Base-by-base conservation (phyloP, 495 filamentous ascomycete genomes). In the Apiosordaria backusii region DNA sequence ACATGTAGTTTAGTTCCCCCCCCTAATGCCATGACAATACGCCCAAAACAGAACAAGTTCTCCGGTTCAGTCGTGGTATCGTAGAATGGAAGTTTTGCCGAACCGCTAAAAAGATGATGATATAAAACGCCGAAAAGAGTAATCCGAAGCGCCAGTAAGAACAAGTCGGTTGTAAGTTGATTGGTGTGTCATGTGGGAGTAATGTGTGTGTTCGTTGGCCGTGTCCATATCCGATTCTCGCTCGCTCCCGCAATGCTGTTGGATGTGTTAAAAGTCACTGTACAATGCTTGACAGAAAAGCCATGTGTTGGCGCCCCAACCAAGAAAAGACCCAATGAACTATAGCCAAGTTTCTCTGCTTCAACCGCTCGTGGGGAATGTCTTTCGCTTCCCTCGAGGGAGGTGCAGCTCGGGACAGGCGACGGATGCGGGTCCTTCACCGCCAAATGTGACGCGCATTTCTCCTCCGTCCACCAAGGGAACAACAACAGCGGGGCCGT, bases 371-470 rank as follows among this genome's bases (percentile, higher is more conserved):
- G 21, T 23, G 13, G 62, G 59, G 21, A 52, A 18, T 7, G 25
- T 61, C 63, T 65, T 65, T 22, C 63, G 40, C 18, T 68, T 54
- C 15, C 63, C 16, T 4, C 25, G 19, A 4, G 60, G 59, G 29
- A 65, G 13, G 4, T 55, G 24, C 24, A 65, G 54, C 9, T 59
- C 59, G 9, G 59, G 16, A 18, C 63, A 59, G 18, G 40, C 24
- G 19, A n/a, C n/a, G n/a, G n/a, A n/a, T 45, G 23, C 27, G 18
- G 27, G 62, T 15, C 4, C 54, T 4, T 25, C 40, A 5, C 35
- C 60, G 27, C 60, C 52, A 57, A 71, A 71, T 22, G 66, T 63
- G 53, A 50, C 45, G 50, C n/a, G 50, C 23, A 52, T 27, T 57
- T 63, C 59, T 35, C 15, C 60, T 45, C 22, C 50, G 10, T 45